Evolutionary conservation across 2,329 filamentous ascomycete genomes (phyloP).

Genomic region (Trichophyton verrucosum): DNA sequence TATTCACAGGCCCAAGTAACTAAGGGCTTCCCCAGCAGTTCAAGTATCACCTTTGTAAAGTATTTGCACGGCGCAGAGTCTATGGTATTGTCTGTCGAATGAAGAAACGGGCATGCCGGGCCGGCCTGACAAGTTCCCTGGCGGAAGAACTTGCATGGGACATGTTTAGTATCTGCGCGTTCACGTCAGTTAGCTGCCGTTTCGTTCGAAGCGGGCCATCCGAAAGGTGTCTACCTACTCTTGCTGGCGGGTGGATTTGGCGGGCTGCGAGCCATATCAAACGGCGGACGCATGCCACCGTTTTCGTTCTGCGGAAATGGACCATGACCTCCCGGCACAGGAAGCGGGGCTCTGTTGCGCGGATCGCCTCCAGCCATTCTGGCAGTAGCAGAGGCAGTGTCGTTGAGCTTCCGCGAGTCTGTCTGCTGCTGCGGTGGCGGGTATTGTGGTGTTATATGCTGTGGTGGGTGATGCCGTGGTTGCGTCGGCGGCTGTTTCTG

Average conservation of each 20-base stretch:
- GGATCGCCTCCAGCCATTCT: slow-evolving; percentile 25
- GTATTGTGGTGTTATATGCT: slow-evolving; percentile 7
- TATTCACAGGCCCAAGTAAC: background rate
- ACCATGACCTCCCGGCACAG: slow-evolving; percentile 24
- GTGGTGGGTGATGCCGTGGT: slow-evolving; percentile 4
- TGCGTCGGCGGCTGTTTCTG: slow-evolving; percentile 2
- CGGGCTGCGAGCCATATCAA: slow-evolving; percentile 37
- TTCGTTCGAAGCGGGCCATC: background rate
- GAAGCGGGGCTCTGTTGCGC: slow-evolving; percentile 31
- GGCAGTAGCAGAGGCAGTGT: slow-evolving; percentile 13
- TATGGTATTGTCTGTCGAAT: slow-evolving; percentile 71
- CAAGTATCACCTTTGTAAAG: slow-evolving; percentile 69
- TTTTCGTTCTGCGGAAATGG: slow-evolving; percentile 29
- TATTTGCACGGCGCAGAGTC: slow-evolving; percentile 93
- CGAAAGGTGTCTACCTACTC: slow-evolving; percentile 18
- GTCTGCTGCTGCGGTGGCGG: slow-evolving; percentile 7
- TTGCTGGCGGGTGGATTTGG: slow-evolving; percentile 33
- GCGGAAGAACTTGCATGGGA: slow-evolving; percentile 98
- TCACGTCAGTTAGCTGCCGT: background rate
- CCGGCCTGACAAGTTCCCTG: slow-evolving; percentile 94
- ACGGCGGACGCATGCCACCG: slow-evolving; percentile 28
- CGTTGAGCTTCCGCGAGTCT: slow-evolving; percentile 4
- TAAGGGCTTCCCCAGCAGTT: background rate
- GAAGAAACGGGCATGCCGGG: slow-evolving; percentile 88
- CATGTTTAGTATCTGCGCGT: slow-evolving; percentile 72